Base-by-base conservation (phyloP, 225 moss, liverwort and hornwort genomes). In the Physcomitrellopsis africana region DNA sequence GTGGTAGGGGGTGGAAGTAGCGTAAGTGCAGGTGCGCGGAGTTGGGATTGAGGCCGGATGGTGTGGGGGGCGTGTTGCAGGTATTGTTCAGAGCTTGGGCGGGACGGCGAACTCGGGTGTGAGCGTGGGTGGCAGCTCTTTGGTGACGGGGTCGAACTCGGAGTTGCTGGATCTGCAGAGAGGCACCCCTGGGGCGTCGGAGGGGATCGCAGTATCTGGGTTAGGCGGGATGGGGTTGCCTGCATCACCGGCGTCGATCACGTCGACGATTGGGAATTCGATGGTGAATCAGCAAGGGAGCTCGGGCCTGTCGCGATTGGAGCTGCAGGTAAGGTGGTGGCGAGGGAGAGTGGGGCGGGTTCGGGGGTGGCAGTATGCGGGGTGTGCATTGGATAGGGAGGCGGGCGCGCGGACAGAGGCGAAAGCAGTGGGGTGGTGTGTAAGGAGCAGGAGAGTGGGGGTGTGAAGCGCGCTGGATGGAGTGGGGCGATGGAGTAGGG, bases 251-350 rank as follows among this genome's bases (percentile, higher is more conserved):
- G 58, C 57, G 47, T 81, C 81, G 9, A 71, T 81, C 9, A 17
- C 76, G 10, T 76, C 81, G 44, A 70, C 51, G 49, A 81, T 67
- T n/a, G 57, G 67, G 45, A 81, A 72, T 64, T 72, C 76, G 13
- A 76, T 81, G 76, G 76, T 64, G 47, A 63, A 55, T 72, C 76
- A 76, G 37, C 81, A 66, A 65, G 70, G 76, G 57, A 62, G 52
- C 64, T 67, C 71, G 29, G 63, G 70, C 20, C 81, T 75, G 44
- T 69, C 80, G 11, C 42, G 74, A 75, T 46, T 75, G 26, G 63
- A 81, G 27, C 81, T 69, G 55, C 81, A 74, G 75, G 74, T 75
- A 42, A 32, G 55, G 0, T 55, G 43, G 32, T 70, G 15, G 20
- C 10, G 12, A 10, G 18, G 43, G 64, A 43, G 19, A 10, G 27